Percentiles rank a stretch among this genome's conserved stretches.
These are phyloP conservation scores for Wickerhamiella slavikovae DNA, from an alignment of 805 yeast species.

Conservation along the genomic window DNA sequence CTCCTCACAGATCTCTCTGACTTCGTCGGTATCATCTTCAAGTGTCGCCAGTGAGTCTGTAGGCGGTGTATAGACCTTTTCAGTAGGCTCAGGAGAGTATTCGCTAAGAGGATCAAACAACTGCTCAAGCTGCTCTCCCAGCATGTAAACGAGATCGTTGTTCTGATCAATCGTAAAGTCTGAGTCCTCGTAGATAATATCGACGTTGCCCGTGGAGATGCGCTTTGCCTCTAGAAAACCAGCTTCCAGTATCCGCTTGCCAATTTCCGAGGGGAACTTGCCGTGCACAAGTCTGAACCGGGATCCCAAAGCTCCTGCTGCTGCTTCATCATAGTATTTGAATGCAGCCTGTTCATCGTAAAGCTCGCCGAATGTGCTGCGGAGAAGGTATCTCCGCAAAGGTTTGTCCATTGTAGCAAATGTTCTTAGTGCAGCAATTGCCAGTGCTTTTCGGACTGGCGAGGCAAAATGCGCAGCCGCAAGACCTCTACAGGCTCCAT, in stretches of 20 bases:
- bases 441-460: constrained; percentile 52
- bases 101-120: constrained; percentile 77
- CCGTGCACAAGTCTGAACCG: constrained; percentile 33
- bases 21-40: constrained; percentile 17
- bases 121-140: constrained; percentile 77
- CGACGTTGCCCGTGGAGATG: constrained; percentile 37
- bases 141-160: constrained; percentile 49
- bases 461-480: constrained; percentile 27
- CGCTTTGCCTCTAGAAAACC: constrained; percentile 35
- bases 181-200: constrained; percentile 48
- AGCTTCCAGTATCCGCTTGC: constrained; percentile 30
- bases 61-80: constrained; percentile 48
- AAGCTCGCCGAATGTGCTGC: constrained; percentile 1
- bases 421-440: constrained; percentile 49
- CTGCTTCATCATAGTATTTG: constrained; percentile 54
- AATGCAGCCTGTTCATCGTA: constrained; percentile 2
- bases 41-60: constrained; percentile 7
- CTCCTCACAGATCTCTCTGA: constrained; percentile 42
- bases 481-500: constrained; percentile 60
- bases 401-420: constrained; percentile 33
- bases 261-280: constrained; percentile 34
- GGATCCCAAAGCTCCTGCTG: constrained; percentile 65
- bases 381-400: constrained; percentile 4
- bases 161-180: constrained; percentile 37
- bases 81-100: constrained; percentile 80